These are phyloP conservation scores for Thelonectria discophora DNA, from an alignment of 2,329 filamentous ascomycete genomes.

Conservation along the genomic window DNA sequence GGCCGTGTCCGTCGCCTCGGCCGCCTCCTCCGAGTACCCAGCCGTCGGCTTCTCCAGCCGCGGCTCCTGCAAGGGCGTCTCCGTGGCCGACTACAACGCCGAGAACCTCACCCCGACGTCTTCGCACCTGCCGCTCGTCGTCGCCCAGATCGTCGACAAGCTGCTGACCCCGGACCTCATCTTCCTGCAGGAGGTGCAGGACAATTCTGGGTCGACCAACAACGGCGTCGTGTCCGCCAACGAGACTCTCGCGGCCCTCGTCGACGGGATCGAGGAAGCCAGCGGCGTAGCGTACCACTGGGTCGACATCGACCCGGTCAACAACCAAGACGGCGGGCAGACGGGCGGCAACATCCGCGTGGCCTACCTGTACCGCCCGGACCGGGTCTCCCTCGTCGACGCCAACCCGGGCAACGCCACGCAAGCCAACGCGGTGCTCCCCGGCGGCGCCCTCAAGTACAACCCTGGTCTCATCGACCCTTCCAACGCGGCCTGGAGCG, in stretches of 20 bases:
- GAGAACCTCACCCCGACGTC: conserved; percentile 71
- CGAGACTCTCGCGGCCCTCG: conserved; percentile 65
- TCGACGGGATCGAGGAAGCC: conserved; percentile 58
- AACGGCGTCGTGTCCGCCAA: conserved; percentile 67
- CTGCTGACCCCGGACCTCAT: conserved; percentile 70
- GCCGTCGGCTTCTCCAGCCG: conserved; percentile 62
- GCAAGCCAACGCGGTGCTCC: conserved; percentile 66
- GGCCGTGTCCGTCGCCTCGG: conserved; percentile 58
- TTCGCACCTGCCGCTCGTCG: conserved; percentile 64
- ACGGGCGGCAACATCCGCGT: conserved; percentile 77
- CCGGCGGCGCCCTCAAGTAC: conserved; percentile 65
- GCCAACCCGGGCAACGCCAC: conserved; percentile 63
- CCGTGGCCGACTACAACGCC: conserved; percentile 74
- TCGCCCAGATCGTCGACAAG: conserved; percentile 71
- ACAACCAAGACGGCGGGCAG: conserved; percentile 71
- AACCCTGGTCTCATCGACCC: conserved; percentile 77
- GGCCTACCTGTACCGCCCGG: conserved; percentile 74
- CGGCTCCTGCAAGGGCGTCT: conserved; percentile 68
- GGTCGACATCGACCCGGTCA: conserved; percentile 65
- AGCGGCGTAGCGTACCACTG: conserved; percentile 66
- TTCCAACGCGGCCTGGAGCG: conserved; percentile 64
- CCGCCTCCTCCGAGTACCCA: conserved; percentile 56
- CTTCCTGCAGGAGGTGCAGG: conserved; percentile 77
- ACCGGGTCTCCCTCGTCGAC: conserved; percentile 66
- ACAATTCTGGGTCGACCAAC: conserved; percentile 69